Percentiles rank a stretch among this genome's conserved stretches.
Evolutionary conservation across 441 rosid genomes (phyloP).

Genomic region (Croton setiger): DNA sequence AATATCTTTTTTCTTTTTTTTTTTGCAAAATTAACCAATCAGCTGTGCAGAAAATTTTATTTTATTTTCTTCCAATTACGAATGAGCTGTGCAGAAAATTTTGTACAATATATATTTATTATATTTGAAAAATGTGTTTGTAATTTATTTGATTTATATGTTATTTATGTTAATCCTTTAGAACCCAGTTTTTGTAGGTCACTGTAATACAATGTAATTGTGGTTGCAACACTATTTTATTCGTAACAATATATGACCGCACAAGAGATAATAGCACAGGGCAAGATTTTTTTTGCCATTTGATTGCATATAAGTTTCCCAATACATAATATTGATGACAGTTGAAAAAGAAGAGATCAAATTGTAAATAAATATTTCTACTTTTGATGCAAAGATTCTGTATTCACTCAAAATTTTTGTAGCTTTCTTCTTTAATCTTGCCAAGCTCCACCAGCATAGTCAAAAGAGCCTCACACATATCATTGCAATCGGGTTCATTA

Average conservation of each 20-base stretch:
- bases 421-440: constrained; percentile 25
- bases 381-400: not conserved
- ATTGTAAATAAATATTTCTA: too few species aligned
- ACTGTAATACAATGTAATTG: too few species aligned
- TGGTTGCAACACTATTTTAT: too few species aligned
- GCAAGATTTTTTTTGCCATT: constrained; percentile 2
- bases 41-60: not conserved
- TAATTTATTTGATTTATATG: too few species aligned
- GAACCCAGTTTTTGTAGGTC: too few species aligned
- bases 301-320: constrained; percentile 2
- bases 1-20: not conserved
- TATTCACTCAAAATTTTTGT: not conserved
- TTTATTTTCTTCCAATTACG: too few species aligned
- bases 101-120: too few species aligned
- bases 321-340: not conserved
- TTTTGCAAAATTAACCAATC: not conserved
- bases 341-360: too few species aligned
- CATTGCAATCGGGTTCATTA: constrained; percentile 41
- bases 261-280: not conserved
- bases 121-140: too few species aligned
- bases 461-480: constrained; percentile 68
- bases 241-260: not conserved
- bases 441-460: constrained; percentile 55
- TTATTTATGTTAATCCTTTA: too few species aligned
- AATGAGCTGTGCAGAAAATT: not conserved